A percentile compares a stretch with the other conserved stretches of the same genome.
phyloP scores from a whole-genome alignment of 1,139 yeast species.

The Suhomyces bribrorum region DNA sequence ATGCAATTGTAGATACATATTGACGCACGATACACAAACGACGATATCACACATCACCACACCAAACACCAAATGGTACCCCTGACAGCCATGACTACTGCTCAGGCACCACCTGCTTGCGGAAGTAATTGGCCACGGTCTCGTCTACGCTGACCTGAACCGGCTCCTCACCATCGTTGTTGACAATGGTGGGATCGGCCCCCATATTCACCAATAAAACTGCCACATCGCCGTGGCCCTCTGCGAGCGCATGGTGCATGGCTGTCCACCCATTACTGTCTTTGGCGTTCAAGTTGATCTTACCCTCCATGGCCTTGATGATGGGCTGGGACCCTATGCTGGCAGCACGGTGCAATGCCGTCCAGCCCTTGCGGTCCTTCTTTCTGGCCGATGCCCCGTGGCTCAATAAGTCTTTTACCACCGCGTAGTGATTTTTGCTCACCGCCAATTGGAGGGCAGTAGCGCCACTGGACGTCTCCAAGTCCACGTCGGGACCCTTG shows the following conservation, averaged over 20 bases:
- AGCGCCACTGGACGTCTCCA: constrained; percentile 65
- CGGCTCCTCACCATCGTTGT: constrained; percentile 58
- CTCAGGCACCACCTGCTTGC: constrained; percentile 9
- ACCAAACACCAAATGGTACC: too few relatives aligned
- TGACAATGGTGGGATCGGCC: constrained; percentile 58
- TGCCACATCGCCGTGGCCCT: constrained; percentile 84
- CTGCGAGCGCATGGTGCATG: constrained; percentile 87
- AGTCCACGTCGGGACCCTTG: constrained; percentile 36
- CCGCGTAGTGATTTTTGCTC: constrained; percentile 59
- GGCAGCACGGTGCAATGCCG: constrained; percentile 83
- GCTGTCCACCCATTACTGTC: constrained; percentile 85
- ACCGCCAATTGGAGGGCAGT: constrained; percentile 79
- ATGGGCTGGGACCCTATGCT: constrained; percentile 67
- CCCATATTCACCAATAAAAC: constrained; percentile 60
- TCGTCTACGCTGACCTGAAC: constrained; percentile 63
- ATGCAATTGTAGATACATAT: too few relatives aligned
- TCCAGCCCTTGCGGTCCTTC: constrained; percentile 66
- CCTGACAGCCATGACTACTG: not conserved
- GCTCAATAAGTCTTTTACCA: constrained; percentile 53
- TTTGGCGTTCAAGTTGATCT: constrained; percentile 64
- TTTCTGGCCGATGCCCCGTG: constrained; percentile 61
- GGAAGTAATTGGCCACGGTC: constrained; percentile 50
- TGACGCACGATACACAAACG: too few relatives aligned
- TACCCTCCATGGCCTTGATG: constrained; percentile 50
- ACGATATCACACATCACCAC: too few relatives aligned